phyloP scores from a whole-genome alignment of 2,329 filamentous ascomycete genomes.

The Microcyclosporella mali region DNA sequence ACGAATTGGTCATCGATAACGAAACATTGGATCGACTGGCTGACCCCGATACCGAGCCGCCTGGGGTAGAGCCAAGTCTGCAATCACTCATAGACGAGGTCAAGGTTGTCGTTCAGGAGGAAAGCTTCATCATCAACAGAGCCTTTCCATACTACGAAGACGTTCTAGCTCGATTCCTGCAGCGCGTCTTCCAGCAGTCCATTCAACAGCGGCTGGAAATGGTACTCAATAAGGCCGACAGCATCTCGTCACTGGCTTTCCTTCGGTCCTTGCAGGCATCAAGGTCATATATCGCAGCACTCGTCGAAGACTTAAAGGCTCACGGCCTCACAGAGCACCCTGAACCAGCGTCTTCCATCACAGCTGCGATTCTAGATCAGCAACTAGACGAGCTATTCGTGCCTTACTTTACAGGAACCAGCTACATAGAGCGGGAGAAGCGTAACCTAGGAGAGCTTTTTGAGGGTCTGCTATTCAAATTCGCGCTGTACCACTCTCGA shows the following conservation, averaged over 20 bases:
- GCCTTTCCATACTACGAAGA: slow-evolving; percentile 96
- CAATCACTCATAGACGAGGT: slow-evolving; percentile 93
- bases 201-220: slow-evolving; percentile 94
- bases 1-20: slow-evolving; percentile 71
- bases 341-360: slow-evolving; percentile 81
- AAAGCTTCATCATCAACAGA: slow-evolving; percentile 92
- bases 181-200: slow-evolving; percentile 94
- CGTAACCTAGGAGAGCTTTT: slow-evolving; percentile 72
- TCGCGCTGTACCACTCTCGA: slow-evolving; percentile 85
- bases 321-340: slow-evolving; percentile 95
- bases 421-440: slow-evolving; percentile 61
- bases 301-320: slow-evolving; percentile 88
- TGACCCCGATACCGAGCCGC: slow-evolving; percentile 87
- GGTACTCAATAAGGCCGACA: slow-evolving; percentile 89
- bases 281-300: slow-evolving; percentile 74
- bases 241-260: slow-evolving; percentile 86
- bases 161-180: slow-evolving; percentile 85
- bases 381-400: slow-evolving; percentile 62
- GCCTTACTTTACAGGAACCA: slow-evolving; percentile 59
- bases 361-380: slow-evolving; percentile 63
- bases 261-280: slow-evolving; percentile 85
- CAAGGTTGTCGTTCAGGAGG: slow-evolving; percentile 90
- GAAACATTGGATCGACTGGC: slow-evolving; percentile 81
- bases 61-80: slow-evolving; percentile 83
- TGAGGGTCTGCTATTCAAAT: slow-evolving; percentile 90